phyloP scores from a whole-genome alignment of 140 eudicot species.

The Anethum foeniculum region DNA sequence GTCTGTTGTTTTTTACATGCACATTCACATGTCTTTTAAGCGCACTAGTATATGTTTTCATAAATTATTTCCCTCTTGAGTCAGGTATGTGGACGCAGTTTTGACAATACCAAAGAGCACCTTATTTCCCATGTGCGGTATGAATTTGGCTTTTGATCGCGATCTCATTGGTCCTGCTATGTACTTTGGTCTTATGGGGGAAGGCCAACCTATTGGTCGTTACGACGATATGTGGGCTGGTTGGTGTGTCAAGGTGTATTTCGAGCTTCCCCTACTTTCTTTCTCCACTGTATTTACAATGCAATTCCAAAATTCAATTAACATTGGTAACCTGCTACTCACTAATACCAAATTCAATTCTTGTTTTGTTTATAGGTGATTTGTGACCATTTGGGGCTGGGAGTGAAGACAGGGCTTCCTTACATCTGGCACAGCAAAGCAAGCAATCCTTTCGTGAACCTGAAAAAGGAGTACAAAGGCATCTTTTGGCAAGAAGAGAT shows the following conservation, averaged over 20 bases:
- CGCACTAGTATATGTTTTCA: neutral
- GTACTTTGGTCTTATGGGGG: conserved; percentile 53
- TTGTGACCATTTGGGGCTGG: conserved; percentile 50
- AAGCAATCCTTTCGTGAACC: conserved; percentile 54
- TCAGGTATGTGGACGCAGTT: conserved; percentile 46
- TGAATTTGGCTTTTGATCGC: conserved; percentile 48
- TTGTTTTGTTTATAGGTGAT: conserved; percentile 30
- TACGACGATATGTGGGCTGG: conserved; percentile 59
- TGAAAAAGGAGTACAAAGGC: conserved; percentile 60
- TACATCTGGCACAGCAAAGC: conserved; percentile 63
- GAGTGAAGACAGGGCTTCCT: conserved; percentile 46
- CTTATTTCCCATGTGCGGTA: conserved; percentile 47
- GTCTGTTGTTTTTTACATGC: conserved; percentile 1
- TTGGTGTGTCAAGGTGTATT: conserved; percentile 40
- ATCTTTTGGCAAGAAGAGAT: conserved; percentile 59
- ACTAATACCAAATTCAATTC: neutral
- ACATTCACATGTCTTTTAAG: neutral
- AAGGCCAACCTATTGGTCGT: conserved; percentile 46
- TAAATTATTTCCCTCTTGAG: conserved; percentile 1
- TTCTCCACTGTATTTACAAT: neutral
- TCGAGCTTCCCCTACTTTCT: neutral
- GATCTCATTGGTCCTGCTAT: conserved; percentile 49
- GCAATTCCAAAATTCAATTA: neutral
- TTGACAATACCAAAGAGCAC: conserved; percentile 45
- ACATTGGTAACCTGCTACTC: neutral